Percentiles rank a stretch among this genome's conserved stretches.
Evolutionary conservation across 2,329 filamentous ascomycete genomes (phyloP).

Genomic region (Pseudogymnoascus sp.): DNA sequence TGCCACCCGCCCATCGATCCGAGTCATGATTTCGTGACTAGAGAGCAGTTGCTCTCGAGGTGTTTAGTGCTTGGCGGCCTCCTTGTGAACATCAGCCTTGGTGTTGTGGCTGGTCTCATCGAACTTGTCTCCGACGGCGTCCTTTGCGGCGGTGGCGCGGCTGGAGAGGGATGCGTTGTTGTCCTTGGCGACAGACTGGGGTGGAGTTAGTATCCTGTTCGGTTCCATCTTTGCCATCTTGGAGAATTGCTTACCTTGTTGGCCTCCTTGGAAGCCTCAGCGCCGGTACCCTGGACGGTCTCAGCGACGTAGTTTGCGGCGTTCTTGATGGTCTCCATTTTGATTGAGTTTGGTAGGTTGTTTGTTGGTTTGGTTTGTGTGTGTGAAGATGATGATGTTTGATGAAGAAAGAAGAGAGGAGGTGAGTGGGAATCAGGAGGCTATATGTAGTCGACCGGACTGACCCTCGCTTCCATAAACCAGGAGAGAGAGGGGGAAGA

Average conservation of each 20-base stretch:
- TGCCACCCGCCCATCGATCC: conserved; percentile 3
- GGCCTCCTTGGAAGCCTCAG: conserved; percentile 46
- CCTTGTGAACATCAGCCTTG: conserved; percentile 41
- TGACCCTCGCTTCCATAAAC: conserved; percentile 1
- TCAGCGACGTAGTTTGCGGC: conserved; percentile 49
- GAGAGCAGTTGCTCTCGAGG: conserved; percentile 2
- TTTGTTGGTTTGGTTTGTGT: conserved; percentile 16
- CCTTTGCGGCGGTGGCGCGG: conserved; percentile 43
- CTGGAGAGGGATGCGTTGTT: conserved; percentile 34
- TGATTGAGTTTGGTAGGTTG: conserved; percentile 15
- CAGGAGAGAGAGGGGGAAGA: neutral
- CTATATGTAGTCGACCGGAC: conserved; percentile 4
- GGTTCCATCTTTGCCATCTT: neutral
- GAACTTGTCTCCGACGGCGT: conserved; percentile 43
- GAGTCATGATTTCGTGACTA: conserved; percentile 5
- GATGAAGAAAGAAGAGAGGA: conserved; percentile 11
- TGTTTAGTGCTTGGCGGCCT: conserved; percentile 16
- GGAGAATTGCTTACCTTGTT: conserved; percentile 39
- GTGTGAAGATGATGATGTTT: conserved; percentile 15
- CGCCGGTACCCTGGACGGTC: conserved; percentile 39
- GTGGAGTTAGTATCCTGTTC: conserved; percentile 16
- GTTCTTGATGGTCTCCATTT: conserved; percentile 35
- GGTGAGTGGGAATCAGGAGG: conserved; percentile 11
- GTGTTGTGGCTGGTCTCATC: conserved; percentile 43
- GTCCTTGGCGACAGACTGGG: conserved; percentile 40